These are phyloP conservation scores for Gamsiella multidivaricata DNA, from an alignment of 192 early-diverging fungal genomes.

Conservation along the genomic window DNA sequence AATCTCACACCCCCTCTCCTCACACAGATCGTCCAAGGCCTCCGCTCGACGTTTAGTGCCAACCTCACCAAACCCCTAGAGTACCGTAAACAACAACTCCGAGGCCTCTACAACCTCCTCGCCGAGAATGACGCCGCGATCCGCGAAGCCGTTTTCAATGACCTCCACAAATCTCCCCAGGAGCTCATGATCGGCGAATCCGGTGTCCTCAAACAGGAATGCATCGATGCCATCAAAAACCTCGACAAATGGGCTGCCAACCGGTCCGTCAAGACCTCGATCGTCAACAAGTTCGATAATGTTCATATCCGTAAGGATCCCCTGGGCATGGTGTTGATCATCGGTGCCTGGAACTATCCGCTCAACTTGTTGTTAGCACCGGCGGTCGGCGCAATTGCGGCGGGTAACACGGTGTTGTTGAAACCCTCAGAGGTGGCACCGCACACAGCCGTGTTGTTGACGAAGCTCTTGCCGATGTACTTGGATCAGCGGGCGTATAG, in stretches of 20 bases:
- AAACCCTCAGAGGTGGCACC: conserved; percentile 88
- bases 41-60: conserved; percentile 51
- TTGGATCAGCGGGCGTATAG: conserved; percentile 75
- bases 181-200: conserved; percentile 75
- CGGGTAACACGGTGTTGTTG: conserved; percentile 83
- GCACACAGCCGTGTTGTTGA: conserved; percentile 72
- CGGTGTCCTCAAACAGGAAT: conserved; percentile 63
- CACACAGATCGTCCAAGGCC: conserved; percentile 52
- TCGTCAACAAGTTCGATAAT: conserved; percentile 64
- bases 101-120: conserved; percentile 68
- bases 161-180: conserved; percentile 67
- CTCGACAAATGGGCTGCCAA: conserved; percentile 73
- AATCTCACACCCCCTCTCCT: neutral
- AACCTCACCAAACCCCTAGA: conserved; percentile 58
- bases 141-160: conserved; percentile 68
- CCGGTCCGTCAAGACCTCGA: conserved; percentile 56
- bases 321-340: conserved; percentile 53
- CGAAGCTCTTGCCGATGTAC: conserved; percentile 76
- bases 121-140: conserved; percentile 70
- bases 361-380: conserved; percentile 77
- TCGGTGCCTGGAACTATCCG: conserved; percentile 70
- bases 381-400: conserved; percentile 88
- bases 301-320: conserved; percentile 80
- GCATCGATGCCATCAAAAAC: conserved; percentile 65
- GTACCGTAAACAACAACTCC: conserved; percentile 72